A percentile compares a stretch with the other conserved stretches of the same genome.
phyloP scores from a whole-genome alignment of 768 basidiomycete genomes.

The Ramaria sp. region DNA sequence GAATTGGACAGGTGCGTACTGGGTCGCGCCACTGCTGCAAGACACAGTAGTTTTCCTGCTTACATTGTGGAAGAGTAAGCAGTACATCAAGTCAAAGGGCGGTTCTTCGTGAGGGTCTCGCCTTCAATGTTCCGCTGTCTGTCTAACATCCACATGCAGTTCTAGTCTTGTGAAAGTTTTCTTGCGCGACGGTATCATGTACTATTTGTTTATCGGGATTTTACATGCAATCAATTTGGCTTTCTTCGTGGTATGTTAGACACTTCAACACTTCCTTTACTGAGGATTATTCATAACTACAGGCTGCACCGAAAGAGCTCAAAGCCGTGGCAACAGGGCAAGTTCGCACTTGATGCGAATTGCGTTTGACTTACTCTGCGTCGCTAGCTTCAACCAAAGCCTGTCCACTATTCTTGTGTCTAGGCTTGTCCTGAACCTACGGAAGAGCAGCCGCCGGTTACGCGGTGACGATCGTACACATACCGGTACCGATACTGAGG shows the following conservation, averaged over 20 bases:
- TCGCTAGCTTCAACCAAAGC: neutral
- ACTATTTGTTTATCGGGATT: neutral
- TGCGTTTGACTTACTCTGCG: neutral
- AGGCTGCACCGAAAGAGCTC: neutral
- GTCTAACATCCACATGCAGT: neutral
- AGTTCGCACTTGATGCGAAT: neutral
- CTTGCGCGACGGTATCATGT: neutral
- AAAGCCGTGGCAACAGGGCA: neutral
- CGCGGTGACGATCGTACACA: neutral
- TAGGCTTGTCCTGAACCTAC: neutral
- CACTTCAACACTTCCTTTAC: neutral
- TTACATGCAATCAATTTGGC: neutral
- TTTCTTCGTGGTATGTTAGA: neutral
- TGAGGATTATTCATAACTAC: neutral
- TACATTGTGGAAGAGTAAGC: neutral
- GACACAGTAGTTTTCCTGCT: constrained; percentile 1
- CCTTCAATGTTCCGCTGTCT: too few relatives aligned
- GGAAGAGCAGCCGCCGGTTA: neutral
- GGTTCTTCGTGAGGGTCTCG: neutral
- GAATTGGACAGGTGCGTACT: neutral
- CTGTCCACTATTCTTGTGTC: neutral
- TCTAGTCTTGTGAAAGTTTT: neutral
- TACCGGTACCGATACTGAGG: neutral
- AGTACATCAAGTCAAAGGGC: neutral
- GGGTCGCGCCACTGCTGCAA: neutral